Evolutionary conservation across 2,329 filamentous ascomycete species (phyloP), one percentile per base, ranked within the genome.

Genomic region (Helotiales sp.): DNA sequence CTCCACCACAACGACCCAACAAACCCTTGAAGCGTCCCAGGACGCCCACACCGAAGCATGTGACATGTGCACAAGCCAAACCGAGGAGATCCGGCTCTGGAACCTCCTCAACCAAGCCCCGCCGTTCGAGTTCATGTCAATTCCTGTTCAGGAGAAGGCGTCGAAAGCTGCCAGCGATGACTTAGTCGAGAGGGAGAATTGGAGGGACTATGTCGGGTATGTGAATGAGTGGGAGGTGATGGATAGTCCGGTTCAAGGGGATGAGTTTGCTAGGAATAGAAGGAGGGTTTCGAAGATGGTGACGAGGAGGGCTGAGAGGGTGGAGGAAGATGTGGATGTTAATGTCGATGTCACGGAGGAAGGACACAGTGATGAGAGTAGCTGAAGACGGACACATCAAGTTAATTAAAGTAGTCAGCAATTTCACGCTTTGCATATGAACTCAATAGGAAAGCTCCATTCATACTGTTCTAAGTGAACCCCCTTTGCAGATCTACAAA

Each of bases 221-320:
- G 71, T 74, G 66, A 77, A 73, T 69, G 61, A 70, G 17, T 78
- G 77, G 77, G 77, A 78, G 66, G 66, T 57, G 6, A 61, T 74
- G 47, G 69, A 71, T 15, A 63, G 28, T 11, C 72, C 69, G 20
- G 67, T 77, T 8, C 28, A 55, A 1, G 61, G 69, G 15, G 69
- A 72, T 61, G 66, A 65, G 2, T 76, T 77, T 69, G 61, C 64
- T 17, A 68, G 43, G 45, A 76, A 74, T 66, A 63, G 63, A 60
- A 58, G 32, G 30, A 66, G 57, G 61, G 57, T 61, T 26, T 66
- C 63, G 40, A 72, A 69, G 61, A 64, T 55, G 47, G 59, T 28
- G 43, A 71, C 57, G 43, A 69, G 59, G 30, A 57, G 55, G 43
- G 45, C 32, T 20, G 24, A 15, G 28, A 43, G 22, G 17, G 26